Conservation (phyloP, 768 basidiomycete species). For the Candolleomyces aberdarensis region DNA sequence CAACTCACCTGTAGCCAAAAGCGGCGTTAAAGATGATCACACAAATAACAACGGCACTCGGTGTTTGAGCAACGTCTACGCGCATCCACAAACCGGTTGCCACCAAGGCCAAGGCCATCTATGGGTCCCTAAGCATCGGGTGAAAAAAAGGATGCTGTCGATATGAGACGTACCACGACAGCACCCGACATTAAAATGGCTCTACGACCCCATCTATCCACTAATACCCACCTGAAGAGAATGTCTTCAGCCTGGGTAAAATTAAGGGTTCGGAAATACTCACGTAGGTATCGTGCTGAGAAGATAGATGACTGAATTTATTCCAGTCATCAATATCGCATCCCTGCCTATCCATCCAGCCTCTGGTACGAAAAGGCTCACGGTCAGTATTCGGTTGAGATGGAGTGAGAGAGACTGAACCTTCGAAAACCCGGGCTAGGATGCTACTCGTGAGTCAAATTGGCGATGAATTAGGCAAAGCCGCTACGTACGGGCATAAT, state of each 20-base stretch:
- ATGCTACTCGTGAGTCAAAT: conserved; percentile 7
- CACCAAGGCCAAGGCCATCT: conserved; percentile 82
- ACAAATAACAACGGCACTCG: conserved; percentile 81
- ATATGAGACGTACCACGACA: conserved; percentile 50
- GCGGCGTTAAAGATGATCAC: conserved; percentile 93
- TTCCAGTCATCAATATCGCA: conserved; percentile 93
- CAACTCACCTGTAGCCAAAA: conserved; percentile 75
- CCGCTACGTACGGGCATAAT: conserved; percentile 77
- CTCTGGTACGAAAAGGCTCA: conserved; percentile 41
- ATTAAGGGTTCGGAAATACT: conserved; percentile 23
- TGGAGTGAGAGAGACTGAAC: conserved; percentile 28
- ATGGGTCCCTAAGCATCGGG: neutral
- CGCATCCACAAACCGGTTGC: conserved; percentile 94
- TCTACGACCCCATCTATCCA: conserved; percentile 88
- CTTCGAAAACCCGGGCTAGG: conserved; percentile 86
- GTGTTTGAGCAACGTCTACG: conserved; percentile 81
- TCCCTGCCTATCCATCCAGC: conserved; percentile 95
- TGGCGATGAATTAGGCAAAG: neutral
- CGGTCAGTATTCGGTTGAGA: neutral
- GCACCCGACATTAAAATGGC: conserved; percentile 86
- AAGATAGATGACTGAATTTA: conserved; percentile 82
- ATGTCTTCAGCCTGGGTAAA: conserved; percentile 9
- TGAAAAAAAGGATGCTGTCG: neutral
- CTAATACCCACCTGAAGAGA: conserved; percentile 78
- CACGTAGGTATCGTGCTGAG: conserved; percentile 82